Evolutionary conservation across 805 yeast genomes (phyloP), one percentile per base, ranked within the genome.

Genomic region (Saturnispora hagleri): DNA sequence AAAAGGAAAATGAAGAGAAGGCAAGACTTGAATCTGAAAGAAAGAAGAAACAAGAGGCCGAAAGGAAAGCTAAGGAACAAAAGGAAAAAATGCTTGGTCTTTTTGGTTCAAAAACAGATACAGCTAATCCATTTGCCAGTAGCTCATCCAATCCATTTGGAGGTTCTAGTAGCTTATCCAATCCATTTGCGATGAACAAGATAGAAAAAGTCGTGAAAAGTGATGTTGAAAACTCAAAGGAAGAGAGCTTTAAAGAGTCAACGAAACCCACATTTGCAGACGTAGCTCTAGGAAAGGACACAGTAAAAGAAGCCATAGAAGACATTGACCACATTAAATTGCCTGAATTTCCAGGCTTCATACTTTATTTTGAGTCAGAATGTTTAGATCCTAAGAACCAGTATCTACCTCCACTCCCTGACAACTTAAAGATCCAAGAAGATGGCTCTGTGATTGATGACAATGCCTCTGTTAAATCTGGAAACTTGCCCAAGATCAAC

Each of bases 291-390:
- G 17, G 18, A 4, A 47, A 33, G 2, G 27, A 22, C 22, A 18
- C 43, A 2, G 5, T 33, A 8, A 24, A 44, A 15, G 27, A 35
- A n/a, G 36, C 26, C 1, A 18, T 38, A 12, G 33, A 28, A 20
- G 34, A 42, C 5, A 42, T 45, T 0, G 42, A 47, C 10, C 53
- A 43, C 5, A 53, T 54, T 51, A 60, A 66, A 22, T 59, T 73
- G 4, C 84, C 85, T 20, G 61, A 68, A 22, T 86, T 78, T 57
- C 82, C 84, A 4, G 90, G 89, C 4, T 81, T 65, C 61, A 77
- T 84, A 57, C 62, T 89, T 3, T 86, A 79, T 61, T 84, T 88
- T 4, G 95, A 87, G 45, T 74, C 75, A 48, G 97, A 90, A 64
- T 74, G 68, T 44, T 73, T 84, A 60, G 79, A 77, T 60, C 66